Evolutionary conservation across 1,139 yeast genomes (phyloP), one percentile per base, ranked within the genome.

Genomic region (Dujonia santamariae): DNA sequence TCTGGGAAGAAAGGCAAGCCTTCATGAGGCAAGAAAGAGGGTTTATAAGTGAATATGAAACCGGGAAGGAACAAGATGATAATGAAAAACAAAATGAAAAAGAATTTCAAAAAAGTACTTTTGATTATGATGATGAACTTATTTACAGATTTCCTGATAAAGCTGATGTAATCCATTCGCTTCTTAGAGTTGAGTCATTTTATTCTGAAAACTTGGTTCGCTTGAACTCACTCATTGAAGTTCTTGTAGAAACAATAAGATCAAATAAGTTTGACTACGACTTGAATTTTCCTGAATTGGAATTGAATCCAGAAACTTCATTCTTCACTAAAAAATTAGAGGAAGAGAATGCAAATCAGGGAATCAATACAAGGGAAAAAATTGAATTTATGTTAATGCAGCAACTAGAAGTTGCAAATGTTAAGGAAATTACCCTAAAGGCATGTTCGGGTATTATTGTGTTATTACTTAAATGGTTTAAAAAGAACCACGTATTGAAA

Each of bases 11-110:
- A 47, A 60, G 88, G 26, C 78, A 78, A 34, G 55, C 61, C 28
- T 90, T 87, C 46, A 80, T 86, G 76, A 63, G 67, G 32, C 84
- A 81, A 41, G 97, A 88, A 49, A 65, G 95, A 37, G 96, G 94
- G 0, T 79, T 76, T 71, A 44, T 52, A 14, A 46, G 58, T 46
- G 61, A 53, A 28, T 59, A 53, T 37, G 45, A 45, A 2, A 39
- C 41, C 14, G 41, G 39, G 14, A 32, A 37, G 14, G 40, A 39
- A 16, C 25, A 38, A 7, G 31, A 31, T 14, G 13, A 37, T 29
- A 17, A 27, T 5, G 5, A 7, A 13, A 18, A 6, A 6, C n/a
- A 15, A 7, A n/a, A 7, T 13, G 16, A 30, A 14, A 28, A 26
- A 26, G 36, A 28, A 27, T n/a, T n/a, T n/a, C n/a, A n/a, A n/a